Evolutionary conservation across 495 filamentous ascomycete species (phyloP).

Genomic region (Tuber microsphaerosporum): DNA sequence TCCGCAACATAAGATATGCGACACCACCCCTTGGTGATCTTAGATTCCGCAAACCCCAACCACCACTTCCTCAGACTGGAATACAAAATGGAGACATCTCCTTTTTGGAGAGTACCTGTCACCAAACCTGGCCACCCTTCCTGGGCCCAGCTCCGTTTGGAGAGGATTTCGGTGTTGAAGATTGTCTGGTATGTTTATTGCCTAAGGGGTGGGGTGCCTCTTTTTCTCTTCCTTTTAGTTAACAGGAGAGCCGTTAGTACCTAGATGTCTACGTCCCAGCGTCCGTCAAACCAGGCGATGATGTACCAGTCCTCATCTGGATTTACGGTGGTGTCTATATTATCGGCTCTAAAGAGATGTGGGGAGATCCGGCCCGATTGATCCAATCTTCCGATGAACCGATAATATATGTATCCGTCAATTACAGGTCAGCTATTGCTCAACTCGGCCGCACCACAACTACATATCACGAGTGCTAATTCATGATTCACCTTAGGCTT

Average conservation of each 20-base stretch:
- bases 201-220: not conserved
- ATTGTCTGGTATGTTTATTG: conserved; percentile 27
- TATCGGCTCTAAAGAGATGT: conserved; percentile 48
- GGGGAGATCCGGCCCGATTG: conserved; percentile 47
- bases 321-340: conserved; percentile 57
- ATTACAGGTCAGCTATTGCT: conserved; percentile 50
- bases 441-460: not conserved
- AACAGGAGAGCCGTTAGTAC: conserved; percentile 12
- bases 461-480: not conserved
- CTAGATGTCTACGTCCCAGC: conserved; percentile 34
- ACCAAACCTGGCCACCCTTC: conserved; percentile 4
- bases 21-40: conserved; percentile 37
- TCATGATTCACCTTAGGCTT: conserved; percentile 13
- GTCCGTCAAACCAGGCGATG: conserved; percentile 9
- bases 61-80: conserved; percentile 19
- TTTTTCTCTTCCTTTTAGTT: not conserved
- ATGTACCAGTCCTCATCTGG: conserved; percentile 53
- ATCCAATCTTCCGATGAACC: conserved; percentile 48
- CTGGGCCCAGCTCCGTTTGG: not conserved
- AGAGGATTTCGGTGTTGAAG: conserved; percentile 17
- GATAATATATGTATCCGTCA: conserved; percentile 57
- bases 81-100: conserved; percentile 31
- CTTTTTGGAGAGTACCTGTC: not conserved
- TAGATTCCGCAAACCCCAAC: conserved; percentile 33
- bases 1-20: conserved; percentile 36